Percentiles rank a stretch among this genome's conserved stretches.
phyloP scores from a whole-genome alignment of 352 stramenopile species.

The Phytophthora chlamydospora region DNA sequence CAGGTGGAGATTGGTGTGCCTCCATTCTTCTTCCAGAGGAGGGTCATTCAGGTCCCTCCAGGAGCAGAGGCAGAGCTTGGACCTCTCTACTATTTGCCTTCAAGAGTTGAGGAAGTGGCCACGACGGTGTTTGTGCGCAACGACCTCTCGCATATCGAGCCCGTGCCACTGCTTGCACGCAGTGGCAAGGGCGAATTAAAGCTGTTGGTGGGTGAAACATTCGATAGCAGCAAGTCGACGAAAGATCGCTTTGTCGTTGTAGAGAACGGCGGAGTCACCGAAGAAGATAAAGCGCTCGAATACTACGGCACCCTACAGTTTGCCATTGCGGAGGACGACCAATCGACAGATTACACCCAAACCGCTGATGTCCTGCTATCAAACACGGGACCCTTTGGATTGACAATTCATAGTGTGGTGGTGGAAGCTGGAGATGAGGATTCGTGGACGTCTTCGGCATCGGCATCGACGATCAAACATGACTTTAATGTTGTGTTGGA shows the following conservation, averaged over 20 bases:
- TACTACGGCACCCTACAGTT: conserved; percentile 27
- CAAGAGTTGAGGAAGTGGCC: conserved; percentile 35
- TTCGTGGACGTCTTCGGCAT: conserved; percentile 8
- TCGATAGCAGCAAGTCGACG: neutral
- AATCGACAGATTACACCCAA: conserved; percentile 22
- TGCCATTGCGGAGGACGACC: conserved; percentile 14
- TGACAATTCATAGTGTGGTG: conserved; percentile 21
- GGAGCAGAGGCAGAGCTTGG: conserved; percentile 42
- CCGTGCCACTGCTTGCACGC: conserved; percentile 38
- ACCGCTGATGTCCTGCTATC: conserved; percentile 24
- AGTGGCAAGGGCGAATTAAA: conserved; percentile 50
- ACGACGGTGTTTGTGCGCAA: conserved; percentile 61
- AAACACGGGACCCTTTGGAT: conserved; percentile 30
- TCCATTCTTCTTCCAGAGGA: conserved; percentile 45
- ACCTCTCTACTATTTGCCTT: conserved; percentile 72
- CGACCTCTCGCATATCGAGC: conserved; percentile 70
- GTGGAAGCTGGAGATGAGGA: conserved; percentile 8
- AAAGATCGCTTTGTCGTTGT: conserved; percentile 1
- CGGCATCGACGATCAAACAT: neutral
- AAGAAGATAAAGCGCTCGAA: conserved; percentile 3
- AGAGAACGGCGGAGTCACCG: too few relatives aligned
- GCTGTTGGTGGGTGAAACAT: conserved; percentile 16
- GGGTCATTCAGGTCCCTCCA: conserved; percentile 30
- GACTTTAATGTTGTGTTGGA: conserved; percentile 27
- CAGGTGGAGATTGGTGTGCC: conserved; percentile 22